Evolutionary conservation across 176 grass and related monocot species (phyloP), one percentile per base, ranked within the genome.

Genomic region (Canna indica): DNA sequence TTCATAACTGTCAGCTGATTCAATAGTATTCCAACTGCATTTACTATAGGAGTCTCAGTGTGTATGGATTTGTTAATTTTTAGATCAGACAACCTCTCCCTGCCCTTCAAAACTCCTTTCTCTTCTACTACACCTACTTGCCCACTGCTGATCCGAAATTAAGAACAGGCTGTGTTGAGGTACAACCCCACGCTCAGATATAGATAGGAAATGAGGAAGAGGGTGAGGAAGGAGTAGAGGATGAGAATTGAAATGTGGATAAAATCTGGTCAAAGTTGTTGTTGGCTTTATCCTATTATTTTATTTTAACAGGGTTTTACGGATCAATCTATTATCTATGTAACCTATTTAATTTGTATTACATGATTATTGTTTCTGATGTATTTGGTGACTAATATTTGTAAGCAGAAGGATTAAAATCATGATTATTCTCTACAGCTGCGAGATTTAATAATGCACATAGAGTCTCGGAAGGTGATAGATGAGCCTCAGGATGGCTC

Each of bases 401-500:
- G 7, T 44, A 44, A 38, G 41, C 41, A 44, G 7, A 44, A 10
- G 9, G 41, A 44, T 44, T 8, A 4, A 44, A 44, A 11, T 17
- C 34, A 44, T 75, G 72, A 57, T 74, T 14, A 11, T 62, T 56
- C 44, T 35, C 48, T n/a, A 16, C 74, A 96, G 86, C 72, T 91
- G 78, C 83, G 72, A 54, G 77, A 66, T 79, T 68, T 96, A 78
- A 91, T 96, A 77, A 68, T 57, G 45, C 86, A 70, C 47, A 73
- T 96, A 2, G 88, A 91, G 61, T 67, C 71, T 13, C 81, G 68
- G 32, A 63, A 62, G 50, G 30, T 67, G 24, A 70, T 76, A 54
- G 71, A 85, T 30, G 68, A 78, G 46, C 71, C 41, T 77, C 35
- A 68, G 30, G 76, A 80, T 20, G 63, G 35, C 22, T 81, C 62